Evolutionary conservation across 768 basidiomycete species (phyloP).

Genomic region (Boletus patriciae): DNA sequence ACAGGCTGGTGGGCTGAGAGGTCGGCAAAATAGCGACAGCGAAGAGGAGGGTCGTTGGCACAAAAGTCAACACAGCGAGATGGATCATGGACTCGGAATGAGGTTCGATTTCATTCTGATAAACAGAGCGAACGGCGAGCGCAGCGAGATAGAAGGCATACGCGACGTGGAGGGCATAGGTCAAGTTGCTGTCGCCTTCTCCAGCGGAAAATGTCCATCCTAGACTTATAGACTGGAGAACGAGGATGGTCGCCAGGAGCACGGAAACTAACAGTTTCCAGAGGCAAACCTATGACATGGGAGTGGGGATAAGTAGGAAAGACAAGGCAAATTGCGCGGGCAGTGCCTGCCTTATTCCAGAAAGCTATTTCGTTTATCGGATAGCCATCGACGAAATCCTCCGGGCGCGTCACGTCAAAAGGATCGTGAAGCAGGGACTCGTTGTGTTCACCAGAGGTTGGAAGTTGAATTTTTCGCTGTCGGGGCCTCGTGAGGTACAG

Average conservation of each 20-base stretch:
- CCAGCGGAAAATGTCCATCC: constrained; percentile 44
- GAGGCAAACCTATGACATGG: constrained; percentile 49
- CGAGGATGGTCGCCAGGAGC: constrained; percentile 46
- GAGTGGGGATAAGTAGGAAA: background rate
- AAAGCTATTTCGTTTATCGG: constrained; percentile 62
- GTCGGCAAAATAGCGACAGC: constrained; percentile 58
- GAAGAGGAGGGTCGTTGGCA: constrained; percentile 47
- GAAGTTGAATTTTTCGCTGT: constrained; percentile 55
- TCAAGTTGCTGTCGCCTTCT: constrained; percentile 34
- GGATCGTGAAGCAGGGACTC: constrained; percentile 46
- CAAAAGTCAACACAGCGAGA: constrained; percentile 53
- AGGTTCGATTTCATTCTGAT: constrained; percentile 40
- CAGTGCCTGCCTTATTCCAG: constrained; percentile 50
- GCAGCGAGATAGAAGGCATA: constrained; percentile 62
- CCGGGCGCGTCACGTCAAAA: constrained; percentile 70
- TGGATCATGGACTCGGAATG: constrained; percentile 58
- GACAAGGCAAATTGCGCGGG: background rate
- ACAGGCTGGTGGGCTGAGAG: constrained; percentile 36
- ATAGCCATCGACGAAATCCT: constrained; percentile 66
- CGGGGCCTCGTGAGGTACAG: constrained; percentile 41
- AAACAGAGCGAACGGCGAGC: constrained; percentile 52
- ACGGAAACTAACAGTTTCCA: constrained; percentile 54
- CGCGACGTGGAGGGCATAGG: constrained; percentile 45
- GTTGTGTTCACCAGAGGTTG: constrained; percentile 27
- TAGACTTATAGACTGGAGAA: constrained; percentile 52